Base-by-base conservation (phyloP, 805 yeast genomes). In the Lachancea thermotolerans region DNA sequence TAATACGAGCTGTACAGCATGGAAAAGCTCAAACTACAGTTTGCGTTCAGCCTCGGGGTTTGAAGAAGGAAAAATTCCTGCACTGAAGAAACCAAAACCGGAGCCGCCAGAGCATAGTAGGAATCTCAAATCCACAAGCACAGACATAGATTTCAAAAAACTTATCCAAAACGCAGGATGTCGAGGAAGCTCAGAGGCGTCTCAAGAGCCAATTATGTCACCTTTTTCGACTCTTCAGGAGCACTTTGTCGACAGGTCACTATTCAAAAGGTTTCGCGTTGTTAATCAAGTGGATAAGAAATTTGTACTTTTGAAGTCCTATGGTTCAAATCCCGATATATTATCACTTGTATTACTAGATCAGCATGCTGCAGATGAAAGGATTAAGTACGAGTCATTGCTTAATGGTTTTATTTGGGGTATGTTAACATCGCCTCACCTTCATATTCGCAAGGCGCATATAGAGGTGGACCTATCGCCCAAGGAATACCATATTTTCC, bases 291-390 rank as follows among this genome's bases (percentile, higher is more conserved):
- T 85, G 2, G 86, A 79, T 38, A 55, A 62, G 3, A 84, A 82
- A 56, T 85, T 85, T 55, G 77, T 88, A 8, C 64, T 87, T 4
- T 59, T 75, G 2, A 67, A 60, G 18, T 34, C 57, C 0, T 38
- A n/a, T 8, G 27, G 41, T 0, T 3, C 4, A 16, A 12, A 10
- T 10, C 37, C 41, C 1, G n/a, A 55, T 1, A 30, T 49, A 1
- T 48, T 49, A 7, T 37, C 56, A 0, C 52, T 77, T 12, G 59
- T 77, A 16, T 63, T 77, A 1, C 54, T 84, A 4, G 96, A 88
- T 57, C 96, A 87, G 55, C 96, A 88, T 67, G 95, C 95, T 0
- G 78, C 82, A 44, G 95, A 85, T 62, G 95, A 88, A 57, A 62
- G 96, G 44, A 69, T 85, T 0, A 68, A 69, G 38, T 73, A 83